Evolutionary conservation across 148 eudicot genomes (phyloP).

Genomic region (Drosera capensis): DNA sequence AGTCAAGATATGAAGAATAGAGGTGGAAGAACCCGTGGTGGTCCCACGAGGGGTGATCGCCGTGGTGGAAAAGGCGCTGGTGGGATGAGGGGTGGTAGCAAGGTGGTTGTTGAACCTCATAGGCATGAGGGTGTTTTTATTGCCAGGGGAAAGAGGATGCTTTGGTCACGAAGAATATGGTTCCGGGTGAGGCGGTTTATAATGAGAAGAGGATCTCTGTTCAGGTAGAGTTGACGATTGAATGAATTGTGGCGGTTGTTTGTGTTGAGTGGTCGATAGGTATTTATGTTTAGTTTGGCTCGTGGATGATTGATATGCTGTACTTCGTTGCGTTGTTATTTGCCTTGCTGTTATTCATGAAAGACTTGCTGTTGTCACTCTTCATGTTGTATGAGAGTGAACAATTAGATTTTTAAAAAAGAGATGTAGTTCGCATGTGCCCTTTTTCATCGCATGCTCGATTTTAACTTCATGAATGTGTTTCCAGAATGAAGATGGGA

Average conservation of each 20-base stretch:
- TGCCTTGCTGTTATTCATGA: too few relatives aligned
- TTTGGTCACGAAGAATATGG: constrained; percentile 81
- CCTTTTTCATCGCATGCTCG: too few relatives aligned
- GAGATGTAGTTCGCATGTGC: too few relatives aligned
- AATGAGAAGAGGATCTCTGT: constrained; percentile 81
- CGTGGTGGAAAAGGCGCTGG: constrained; percentile 31
- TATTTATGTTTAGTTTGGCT: not conserved
- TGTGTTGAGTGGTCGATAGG: not conserved
- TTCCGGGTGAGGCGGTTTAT: constrained; percentile 88
- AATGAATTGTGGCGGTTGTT: not conserved
- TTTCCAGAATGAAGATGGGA: constrained; percentile 71
- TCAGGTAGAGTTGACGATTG: constrained; percentile 30
- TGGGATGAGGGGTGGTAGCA: constrained; percentile 76
- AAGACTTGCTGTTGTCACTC: too few relatives aligned
- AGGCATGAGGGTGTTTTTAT: constrained; percentile 86
- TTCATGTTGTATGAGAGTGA: too few relatives aligned
- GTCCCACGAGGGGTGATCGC: constrained; percentile 26
- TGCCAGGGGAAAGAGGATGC: constrained; percentile 97
- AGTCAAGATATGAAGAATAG: too few relatives aligned
- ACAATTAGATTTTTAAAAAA: too few relatives aligned
- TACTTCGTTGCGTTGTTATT: too few relatives aligned
- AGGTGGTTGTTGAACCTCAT: constrained; percentile 65
- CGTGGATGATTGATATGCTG: too few relatives aligned
- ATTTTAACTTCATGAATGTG: not conserved
- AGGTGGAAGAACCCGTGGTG: constrained; percentile 15